These are phyloP conservation scores for Xerophyta viscosa DNA, from an alignment of 106 monocot species.

Conservation along the genomic window DNA sequence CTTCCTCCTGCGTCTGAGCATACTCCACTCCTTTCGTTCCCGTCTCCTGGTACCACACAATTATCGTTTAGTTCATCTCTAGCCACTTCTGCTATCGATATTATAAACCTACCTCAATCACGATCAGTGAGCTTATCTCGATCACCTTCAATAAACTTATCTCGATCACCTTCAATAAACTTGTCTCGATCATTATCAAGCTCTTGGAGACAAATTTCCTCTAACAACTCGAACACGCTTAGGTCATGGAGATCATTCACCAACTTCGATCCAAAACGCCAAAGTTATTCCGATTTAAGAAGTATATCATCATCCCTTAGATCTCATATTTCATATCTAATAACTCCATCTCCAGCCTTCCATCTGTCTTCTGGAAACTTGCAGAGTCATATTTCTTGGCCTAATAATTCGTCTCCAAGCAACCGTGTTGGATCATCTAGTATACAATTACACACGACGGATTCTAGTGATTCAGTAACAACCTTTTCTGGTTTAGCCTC, in stretches of 20 bases:
- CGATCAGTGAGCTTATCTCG: no score
- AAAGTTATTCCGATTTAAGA: constrained; percentile 35
- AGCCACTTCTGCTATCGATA: constrained; percentile 22
- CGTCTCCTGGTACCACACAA: constrained; percentile 1
- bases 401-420: constrained; percentile 41
- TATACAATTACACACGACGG: constrained; percentile 19
- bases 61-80: constrained; percentile 42
- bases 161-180: neutral
- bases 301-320: constrained; percentile 36
- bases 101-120: neutral
- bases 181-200: no score
- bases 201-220: no score
- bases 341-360: no score
- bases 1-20: constrained; percentile 51
- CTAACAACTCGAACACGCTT: no score
- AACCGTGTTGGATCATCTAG: constrained; percentile 47
- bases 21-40: constrained; percentile 58
- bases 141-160: neutral
- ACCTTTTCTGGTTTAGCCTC: constrained; percentile 23
- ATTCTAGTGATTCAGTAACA: constrained; percentile 21
- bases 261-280: constrained; percentile 27
- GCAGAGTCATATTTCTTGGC: constrained; percentile 21
- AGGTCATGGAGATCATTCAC: constrained; percentile 17
- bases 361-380: constrained; percentile 29
- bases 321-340: constrained; percentile 22